Conservation (phyloP, 1,284 basidiomycete species). For the Apiotrichum sp. region DNA sequence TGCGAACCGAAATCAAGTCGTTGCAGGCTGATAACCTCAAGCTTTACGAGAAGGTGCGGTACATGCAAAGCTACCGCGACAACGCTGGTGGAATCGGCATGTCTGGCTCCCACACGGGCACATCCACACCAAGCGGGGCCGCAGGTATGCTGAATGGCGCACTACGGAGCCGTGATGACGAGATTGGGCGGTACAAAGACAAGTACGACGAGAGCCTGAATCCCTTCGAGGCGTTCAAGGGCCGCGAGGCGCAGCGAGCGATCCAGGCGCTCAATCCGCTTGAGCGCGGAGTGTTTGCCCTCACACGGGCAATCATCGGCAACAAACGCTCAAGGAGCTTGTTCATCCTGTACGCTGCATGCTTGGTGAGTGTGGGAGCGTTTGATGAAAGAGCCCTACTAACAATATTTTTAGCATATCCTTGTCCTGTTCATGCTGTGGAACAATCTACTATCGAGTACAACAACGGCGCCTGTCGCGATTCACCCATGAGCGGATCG, state of each 20-base stretch:
- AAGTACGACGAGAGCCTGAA: constrained; percentile 96
- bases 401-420: constrained; percentile 31
- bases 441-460: constrained; percentile 40
- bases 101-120: constrained; percentile 10
- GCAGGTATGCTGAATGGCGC: constrained; percentile 34
- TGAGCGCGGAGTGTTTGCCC: constrained; percentile 76
- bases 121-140: constrained; percentile 10
- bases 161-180: constrained; percentile 52
- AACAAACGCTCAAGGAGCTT: constrained; percentile 67
- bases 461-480: constrained; percentile 14
- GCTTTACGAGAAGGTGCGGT: constrained; percentile 91
- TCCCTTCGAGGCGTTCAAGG: constrained; percentile 94
- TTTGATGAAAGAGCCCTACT: not conserved
- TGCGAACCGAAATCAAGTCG: constrained; percentile 78
- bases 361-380: constrained; percentile 41
- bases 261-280: constrained; percentile 86
- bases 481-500: constrained; percentile 1
- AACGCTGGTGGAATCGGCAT: constrained; percentile 46
- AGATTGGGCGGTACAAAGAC: constrained; percentile 80
- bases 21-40: constrained; percentile 89
- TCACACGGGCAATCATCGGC: constrained; percentile 79
- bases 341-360: constrained; percentile 45
- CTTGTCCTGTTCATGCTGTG: constrained; percentile 42
- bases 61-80: constrained; percentile 88
- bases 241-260: constrained; percentile 83